phyloP scores from a whole-genome alignment of 179 eudicot species.

The Silene noctiflora region DNA sequence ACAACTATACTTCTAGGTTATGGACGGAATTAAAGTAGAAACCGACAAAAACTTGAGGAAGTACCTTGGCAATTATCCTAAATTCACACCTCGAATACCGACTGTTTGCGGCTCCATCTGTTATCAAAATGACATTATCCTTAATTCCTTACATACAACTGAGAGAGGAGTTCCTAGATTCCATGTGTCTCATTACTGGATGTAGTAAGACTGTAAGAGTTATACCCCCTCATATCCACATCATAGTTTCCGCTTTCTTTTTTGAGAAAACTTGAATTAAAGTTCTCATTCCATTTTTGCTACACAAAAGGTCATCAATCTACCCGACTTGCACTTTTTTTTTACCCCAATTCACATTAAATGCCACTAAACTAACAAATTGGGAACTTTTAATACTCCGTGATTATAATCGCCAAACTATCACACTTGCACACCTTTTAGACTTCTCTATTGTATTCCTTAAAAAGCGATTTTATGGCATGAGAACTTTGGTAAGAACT shows the following conservation, averaged over 20 bases:
- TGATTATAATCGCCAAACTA: too few relatives aligned
- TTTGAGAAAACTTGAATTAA: background rate
- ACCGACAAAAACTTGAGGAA: background rate
- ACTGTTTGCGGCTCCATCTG: background rate
- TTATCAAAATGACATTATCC: background rate
- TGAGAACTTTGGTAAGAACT: background rate
- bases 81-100: background rate
- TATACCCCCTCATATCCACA: background rate
- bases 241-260: background rate
- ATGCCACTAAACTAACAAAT: too few relatives aligned
- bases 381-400: too few relatives aligned
- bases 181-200: background rate
- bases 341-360: too few relatives aligned
- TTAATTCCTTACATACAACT: too few relatives aligned
- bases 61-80: background rate
- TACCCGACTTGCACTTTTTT: background rate
- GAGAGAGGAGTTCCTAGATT: too few relatives aligned
- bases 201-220: background rate
- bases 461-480: background rate
- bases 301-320: background rate
- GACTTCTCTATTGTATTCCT: background rate
- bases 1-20: background rate
- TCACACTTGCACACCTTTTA: background rate
- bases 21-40: background rate
- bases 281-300: background rate